Evolutionary conservation across 139 green algal genomes (phyloP).

Genomic region (Chara braunii): DNA sequence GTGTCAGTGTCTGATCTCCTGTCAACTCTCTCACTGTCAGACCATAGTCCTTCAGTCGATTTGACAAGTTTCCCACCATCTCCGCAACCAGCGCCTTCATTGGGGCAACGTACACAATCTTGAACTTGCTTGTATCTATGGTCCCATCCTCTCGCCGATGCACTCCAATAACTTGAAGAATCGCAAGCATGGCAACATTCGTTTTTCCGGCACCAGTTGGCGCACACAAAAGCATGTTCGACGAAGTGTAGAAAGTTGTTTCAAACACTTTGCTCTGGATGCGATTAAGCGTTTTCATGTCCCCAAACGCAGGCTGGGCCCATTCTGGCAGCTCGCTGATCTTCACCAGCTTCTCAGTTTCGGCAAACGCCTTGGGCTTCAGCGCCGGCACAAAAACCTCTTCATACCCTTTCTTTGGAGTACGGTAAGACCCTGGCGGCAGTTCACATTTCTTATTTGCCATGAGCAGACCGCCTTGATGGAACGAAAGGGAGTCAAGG

Average conservation of each 20-base stretch:
- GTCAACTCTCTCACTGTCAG: slow-evolving; percentile 48
- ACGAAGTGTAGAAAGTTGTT: slow-evolving; percentile 70
- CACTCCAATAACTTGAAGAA: slow-evolving; percentile 83
- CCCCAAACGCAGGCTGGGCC: slow-evolving; percentile 73
- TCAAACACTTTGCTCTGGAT: slow-evolving; percentile 81
- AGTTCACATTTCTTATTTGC: slow-evolving; percentile 74
- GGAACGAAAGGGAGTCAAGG: slow-evolving; percentile 59
- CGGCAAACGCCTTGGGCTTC: slow-evolving; percentile 81
- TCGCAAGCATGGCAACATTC: slow-evolving; percentile 94
- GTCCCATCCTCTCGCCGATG: slow-evolving; percentile 67
- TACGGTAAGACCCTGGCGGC: slow-evolving; percentile 66
- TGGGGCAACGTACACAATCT: slow-evolving; percentile 93
- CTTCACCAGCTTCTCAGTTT: slow-evolving; percentile 45
- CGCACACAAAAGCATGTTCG: slow-evolving; percentile 90
- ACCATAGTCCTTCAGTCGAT: slow-evolving; percentile 44
- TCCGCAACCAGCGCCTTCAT: slow-evolving; percentile 99
- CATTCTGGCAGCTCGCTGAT: slow-evolving; percentile 88
- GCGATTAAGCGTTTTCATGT: slow-evolving; percentile 84
- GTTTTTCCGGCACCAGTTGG: slow-evolving; percentile 92
- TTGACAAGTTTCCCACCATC: slow-evolving; percentile 84
- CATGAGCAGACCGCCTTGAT: slow-evolving; percentile 76
- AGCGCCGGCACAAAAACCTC: slow-evolving; percentile 92
- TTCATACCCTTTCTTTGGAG: slow-evolving; percentile 85
- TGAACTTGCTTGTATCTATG: slow-evolving; percentile 61
- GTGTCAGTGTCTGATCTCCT: slow-evolving; percentile 53